Percentiles rank a stretch among this genome's conserved stretches.
phyloP scores from a whole-genome alignment of 2,329 filamentous ascomycete genomes.

The Colletotrichum lini region DNA sequence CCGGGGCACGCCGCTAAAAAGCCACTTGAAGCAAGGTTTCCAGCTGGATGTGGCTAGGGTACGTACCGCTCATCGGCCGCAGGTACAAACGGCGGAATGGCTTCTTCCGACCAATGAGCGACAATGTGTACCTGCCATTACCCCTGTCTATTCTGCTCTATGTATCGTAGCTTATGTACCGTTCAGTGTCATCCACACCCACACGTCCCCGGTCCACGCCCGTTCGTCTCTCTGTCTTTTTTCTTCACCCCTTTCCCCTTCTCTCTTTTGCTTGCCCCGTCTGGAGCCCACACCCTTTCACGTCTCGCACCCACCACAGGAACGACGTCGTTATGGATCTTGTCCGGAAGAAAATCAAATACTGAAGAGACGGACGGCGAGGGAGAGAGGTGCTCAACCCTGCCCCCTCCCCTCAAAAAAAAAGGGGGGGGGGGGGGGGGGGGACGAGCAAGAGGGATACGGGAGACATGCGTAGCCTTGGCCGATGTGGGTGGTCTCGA shows the following conservation, averaged over 20 bases:
- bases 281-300: background rate
- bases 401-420: background rate
- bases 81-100: constrained; percentile 38
- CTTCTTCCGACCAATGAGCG: constrained; percentile 29
- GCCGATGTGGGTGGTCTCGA: background rate
- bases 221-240: background rate
- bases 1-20: constrained; percentile 27
- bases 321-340: background rate
- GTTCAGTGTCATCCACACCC: background rate
- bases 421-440: background rate
- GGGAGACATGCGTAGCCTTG: constrained; percentile 8
- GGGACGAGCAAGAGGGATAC: background rate
- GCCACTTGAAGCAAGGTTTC: constrained; percentile 13
- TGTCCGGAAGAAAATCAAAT: background rate
- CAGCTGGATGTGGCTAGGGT: background rate
- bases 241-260: background rate
- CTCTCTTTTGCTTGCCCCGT: background rate
- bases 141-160: constrained; percentile 1
- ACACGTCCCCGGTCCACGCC: constrained; percentile 24
- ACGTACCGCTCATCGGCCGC: constrained; percentile 35
- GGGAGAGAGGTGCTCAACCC: background rate
- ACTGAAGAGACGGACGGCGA: background rate
- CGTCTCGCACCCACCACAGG: background rate
- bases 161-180: background rate
- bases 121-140: constrained; percentile 30